Evolutionary conservation across 2,329 filamentous ascomycete species (phyloP).

Genomic region (Curvularia lunata): DNA sequence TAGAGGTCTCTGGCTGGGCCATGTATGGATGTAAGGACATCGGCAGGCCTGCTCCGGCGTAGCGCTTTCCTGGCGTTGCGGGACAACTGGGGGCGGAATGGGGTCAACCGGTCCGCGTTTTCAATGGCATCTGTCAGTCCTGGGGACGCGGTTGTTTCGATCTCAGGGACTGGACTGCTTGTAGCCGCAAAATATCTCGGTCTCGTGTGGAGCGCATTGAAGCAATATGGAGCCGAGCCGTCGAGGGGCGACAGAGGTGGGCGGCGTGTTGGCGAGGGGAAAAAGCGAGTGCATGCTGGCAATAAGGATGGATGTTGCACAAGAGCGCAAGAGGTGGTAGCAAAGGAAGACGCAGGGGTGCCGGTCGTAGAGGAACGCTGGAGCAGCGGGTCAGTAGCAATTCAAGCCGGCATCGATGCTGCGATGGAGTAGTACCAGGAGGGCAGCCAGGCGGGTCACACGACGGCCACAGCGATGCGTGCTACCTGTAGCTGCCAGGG

Average conservation of each 20-base stretch:
- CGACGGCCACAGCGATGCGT: slow-evolving; percentile 29
- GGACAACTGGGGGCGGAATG: slow-evolving; percentile 22
- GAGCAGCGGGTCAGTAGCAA: slow-evolving; percentile 1
- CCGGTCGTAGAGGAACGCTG: background rate
- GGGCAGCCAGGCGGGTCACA: slow-evolving; percentile 21
- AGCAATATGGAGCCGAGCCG: slow-evolving; percentile 1
- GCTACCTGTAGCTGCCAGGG: slow-evolving; percentile 44
- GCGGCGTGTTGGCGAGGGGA: background rate
- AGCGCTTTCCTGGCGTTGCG: slow-evolving; percentile 24
- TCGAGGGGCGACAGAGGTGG: background rate
- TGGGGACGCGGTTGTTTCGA: background rate
- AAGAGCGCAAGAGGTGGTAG: background rate
- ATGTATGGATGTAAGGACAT: slow-evolving; percentile 30
- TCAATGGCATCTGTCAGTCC: background rate
- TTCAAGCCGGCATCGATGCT: background rate
- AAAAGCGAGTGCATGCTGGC: background rate
- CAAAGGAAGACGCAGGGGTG: background rate
- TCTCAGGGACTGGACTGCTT: background rate
- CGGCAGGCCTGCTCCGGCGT: slow-evolving; percentile 29
- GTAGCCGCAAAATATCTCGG: slow-evolving; percentile 4
- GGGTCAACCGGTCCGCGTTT: background rate
- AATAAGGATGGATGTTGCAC: background rate
- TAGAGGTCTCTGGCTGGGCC: slow-evolving; percentile 29
- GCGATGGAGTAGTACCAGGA: slow-evolving; percentile 20
- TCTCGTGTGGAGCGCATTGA: slow-evolving; percentile 9